A percentile compares a stretch with the other conserved stretches of the same genome.
phyloP scores from a whole-genome alignment of 2,329 filamentous ascomycete genomes.

The Hypoxylon sp. region DNA sequence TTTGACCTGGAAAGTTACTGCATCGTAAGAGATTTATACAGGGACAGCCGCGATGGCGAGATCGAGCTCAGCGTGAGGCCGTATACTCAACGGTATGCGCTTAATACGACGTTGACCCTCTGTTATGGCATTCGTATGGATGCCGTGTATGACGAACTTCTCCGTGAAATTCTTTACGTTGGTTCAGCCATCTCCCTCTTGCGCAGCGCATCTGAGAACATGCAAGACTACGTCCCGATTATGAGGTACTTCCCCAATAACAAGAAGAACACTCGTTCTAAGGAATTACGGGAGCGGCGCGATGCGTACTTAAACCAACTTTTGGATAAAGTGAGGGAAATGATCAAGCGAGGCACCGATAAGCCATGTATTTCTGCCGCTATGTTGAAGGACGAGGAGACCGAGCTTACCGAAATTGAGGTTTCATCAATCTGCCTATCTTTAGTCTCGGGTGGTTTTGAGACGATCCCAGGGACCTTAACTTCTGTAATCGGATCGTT shows the following conservation, averaged over 20 bases:
- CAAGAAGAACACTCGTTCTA: constrained; percentile 63
- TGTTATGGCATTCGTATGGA: constrained; percentile 71
- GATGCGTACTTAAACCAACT: constrained; percentile 66
- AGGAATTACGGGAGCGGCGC: constrained; percentile 62
- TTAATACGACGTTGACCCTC: constrained; percentile 68
- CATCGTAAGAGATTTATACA: constrained; percentile 63
- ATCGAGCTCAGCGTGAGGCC: constrained; percentile 63
- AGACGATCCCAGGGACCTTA: constrained; percentile 68
- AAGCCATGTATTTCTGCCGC: constrained; percentile 69
- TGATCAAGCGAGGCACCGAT: constrained; percentile 66
- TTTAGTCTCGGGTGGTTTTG: constrained; percentile 67
- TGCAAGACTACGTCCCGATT: constrained; percentile 67
- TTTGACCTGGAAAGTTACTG: constrained; percentile 68
- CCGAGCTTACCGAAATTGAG: constrained; percentile 66
- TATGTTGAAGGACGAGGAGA: constrained; percentile 68
- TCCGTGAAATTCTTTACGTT: constrained; percentile 67
- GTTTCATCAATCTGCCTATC: constrained; percentile 68
- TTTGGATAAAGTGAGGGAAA: constrained; percentile 64
- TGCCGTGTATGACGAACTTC: constrained; percentile 64
- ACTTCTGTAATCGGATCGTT: constrained; percentile 66
- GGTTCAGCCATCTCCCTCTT: constrained; percentile 66
- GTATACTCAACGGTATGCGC: constrained; percentile 67
- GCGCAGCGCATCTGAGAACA: constrained; percentile 66
- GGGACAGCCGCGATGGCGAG: constrained; percentile 60
- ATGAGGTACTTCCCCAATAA: constrained; percentile 67